Evolutionary conservation across 176 grass and related monocot species (phyloP).

Genomic region (Lolium rigidum): DNA sequence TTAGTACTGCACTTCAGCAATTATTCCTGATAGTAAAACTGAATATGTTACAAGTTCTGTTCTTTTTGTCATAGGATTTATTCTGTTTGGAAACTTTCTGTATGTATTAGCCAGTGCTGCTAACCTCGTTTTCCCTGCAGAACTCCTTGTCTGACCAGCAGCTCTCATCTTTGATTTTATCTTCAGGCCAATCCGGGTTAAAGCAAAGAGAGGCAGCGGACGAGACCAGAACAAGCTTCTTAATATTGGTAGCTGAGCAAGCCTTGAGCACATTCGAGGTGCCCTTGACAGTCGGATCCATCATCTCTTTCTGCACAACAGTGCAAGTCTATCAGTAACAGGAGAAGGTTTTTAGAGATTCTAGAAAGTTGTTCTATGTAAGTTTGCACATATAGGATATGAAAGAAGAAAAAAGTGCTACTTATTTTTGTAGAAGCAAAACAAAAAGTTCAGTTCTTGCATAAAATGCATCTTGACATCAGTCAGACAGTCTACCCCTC

Average conservation of each 20-base stretch:
- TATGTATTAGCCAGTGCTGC: background rate
- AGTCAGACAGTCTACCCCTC: too few relatives aligned
- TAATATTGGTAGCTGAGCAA: constrained; percentile 7
- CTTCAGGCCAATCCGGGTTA: constrained; percentile 42
- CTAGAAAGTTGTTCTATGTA: too few relatives aligned
- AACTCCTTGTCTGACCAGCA: constrained; percentile 54
- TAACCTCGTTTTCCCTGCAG: constrained; percentile 36
- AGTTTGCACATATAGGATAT: too few relatives aligned
- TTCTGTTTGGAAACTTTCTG: background rate
- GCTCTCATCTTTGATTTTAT: constrained; percentile 38
- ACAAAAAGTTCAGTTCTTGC: too few relatives aligned
- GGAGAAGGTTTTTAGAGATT: background rate
- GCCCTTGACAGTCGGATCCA: constrained; percentile 44
- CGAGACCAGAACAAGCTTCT: constrained; percentile 42
- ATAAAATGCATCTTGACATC: too few relatives aligned
- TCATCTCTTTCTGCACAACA: constrained; percentile 40
- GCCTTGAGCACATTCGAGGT: constrained; percentile 47
- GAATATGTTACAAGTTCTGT: too few relatives aligned
- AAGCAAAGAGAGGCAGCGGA: constrained; percentile 9
- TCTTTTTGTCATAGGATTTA: too few relatives aligned
- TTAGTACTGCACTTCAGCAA: background rate
- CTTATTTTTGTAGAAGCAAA: too few relatives aligned
- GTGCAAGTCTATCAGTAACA: background rate
- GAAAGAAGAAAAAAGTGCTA: too few relatives aligned
- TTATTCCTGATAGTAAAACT: background rate